Evolutionary conservation across 2,329 filamentous ascomycete species (phyloP).

Genomic region (Raffaelea ambrosiae): DNA sequence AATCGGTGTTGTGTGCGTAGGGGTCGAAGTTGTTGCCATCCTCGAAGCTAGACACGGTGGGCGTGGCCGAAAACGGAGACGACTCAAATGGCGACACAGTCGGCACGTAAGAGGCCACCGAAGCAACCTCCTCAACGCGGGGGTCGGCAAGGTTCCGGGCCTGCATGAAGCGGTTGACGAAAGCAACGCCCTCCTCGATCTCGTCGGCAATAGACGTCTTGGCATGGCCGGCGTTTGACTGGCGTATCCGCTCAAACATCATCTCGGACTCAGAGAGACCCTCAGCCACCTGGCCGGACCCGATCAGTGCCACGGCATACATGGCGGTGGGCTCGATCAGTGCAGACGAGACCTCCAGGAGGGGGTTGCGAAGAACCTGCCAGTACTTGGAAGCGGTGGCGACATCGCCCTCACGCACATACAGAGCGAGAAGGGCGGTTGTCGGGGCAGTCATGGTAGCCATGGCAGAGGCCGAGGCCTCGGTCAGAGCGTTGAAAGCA

Average conservation of each 20-base stretch:
- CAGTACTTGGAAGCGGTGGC: slow-evolving; percentile 71
- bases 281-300: slow-evolving; percentile 75
- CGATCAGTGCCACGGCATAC: slow-evolving; percentile 82
- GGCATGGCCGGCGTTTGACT: slow-evolving; percentile 32
- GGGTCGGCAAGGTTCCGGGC: slow-evolving; percentile 45
- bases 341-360: slow-evolving; percentile 48
- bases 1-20: slow-evolving; percentile 82
- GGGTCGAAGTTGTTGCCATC: slow-evolving; percentile 70
- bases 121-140: slow-evolving; percentile 35
- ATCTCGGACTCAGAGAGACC: slow-evolving; percentile 69
- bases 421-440: slow-evolving; percentile 70
- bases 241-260: slow-evolving; percentile 80
- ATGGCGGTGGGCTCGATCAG: slow-evolving; percentile 85
- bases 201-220: slow-evolving; percentile 60
- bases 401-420: slow-evolving; percentile 74
- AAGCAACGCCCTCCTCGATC: slow-evolving; percentile 78
- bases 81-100: slow-evolving; percentile 37
- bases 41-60: slow-evolving; percentile 56
- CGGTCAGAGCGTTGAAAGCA: slow-evolving; percentile 53
- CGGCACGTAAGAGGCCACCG: slow-evolving; percentile 29
- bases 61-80: slow-evolving; percentile 46
- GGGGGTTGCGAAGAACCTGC: slow-evolving; percentile 59
- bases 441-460: slow-evolving; percentile 7
- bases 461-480: slow-evolving; percentile 54
- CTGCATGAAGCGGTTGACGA: slow-evolving; percentile 52